Evolutionary conservation across 1,284 basidiomycete genomes (phyloP).

Genomic region (Jaminaea rosea): DNA sequence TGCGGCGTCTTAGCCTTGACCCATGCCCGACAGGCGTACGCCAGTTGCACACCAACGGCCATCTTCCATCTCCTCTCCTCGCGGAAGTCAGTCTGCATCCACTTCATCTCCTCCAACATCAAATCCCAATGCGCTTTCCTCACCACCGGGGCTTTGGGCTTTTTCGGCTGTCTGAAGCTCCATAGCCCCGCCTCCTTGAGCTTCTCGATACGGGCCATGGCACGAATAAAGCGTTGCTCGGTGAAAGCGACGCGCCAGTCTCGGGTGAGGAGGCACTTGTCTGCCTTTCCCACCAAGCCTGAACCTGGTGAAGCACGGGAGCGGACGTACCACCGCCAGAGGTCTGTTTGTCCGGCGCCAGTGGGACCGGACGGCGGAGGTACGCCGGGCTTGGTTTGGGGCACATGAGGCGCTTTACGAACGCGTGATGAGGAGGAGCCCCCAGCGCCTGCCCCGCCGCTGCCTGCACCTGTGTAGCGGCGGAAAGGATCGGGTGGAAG

Average conservation of each 20-base stretch:
- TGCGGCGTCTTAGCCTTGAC: constrained; percentile 62
- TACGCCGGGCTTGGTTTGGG: neutral
- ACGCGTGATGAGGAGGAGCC: constrained; percentile 39
- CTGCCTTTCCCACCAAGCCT: constrained; percentile 43
- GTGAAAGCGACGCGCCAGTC: constrained; percentile 45
- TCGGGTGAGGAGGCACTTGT: constrained; percentile 41
- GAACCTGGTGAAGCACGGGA: constrained; percentile 37
- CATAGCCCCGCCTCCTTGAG: constrained; percentile 74
- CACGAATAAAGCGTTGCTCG: constrained; percentile 53
- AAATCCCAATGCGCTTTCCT: constrained; percentile 91
- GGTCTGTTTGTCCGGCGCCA: constrained; percentile 29
- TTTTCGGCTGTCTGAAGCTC: constrained; percentile 92
- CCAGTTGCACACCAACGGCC: constrained; percentile 73
- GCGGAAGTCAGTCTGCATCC: constrained; percentile 89
- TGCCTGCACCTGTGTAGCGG: constrained; percentile 35
- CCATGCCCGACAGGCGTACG: constrained; percentile 76
- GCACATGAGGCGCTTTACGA: constrained; percentile 13
- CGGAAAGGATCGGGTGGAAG: constrained; percentile 41
- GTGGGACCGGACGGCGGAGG: constrained; percentile 22
- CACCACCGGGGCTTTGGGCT: constrained; percentile 71
- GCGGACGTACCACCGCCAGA: constrained; percentile 40
- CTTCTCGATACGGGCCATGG: constrained; percentile 74
- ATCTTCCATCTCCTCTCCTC: constrained; percentile 92
- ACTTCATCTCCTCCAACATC: constrained; percentile 94
- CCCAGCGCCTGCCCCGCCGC: too few relatives aligned